These are phyloP conservation scores for Ajuga chamaepitys DNA, from an alignment of 257 asterid genomes.

Conservation along the genomic window DNA sequence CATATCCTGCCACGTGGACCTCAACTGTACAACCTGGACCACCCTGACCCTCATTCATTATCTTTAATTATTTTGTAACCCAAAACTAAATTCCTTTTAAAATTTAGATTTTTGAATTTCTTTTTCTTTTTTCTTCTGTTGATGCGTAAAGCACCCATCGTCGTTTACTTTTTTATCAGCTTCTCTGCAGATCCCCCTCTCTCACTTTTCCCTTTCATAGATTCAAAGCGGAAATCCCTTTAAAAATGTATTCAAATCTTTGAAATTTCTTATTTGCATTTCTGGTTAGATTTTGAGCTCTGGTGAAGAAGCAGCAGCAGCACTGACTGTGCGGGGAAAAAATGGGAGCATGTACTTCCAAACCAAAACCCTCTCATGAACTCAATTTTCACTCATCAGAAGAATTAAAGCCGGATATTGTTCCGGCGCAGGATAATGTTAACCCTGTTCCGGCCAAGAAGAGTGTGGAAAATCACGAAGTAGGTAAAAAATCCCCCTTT, in stretches of 20 bases:
- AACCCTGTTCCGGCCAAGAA: constrained; percentile 18
- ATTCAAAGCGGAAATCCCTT: constrained; percentile 16
- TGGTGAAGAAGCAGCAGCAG: background rate
- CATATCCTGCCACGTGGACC: constrained; percentile 29
- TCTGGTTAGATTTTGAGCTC: constrained; percentile 5
- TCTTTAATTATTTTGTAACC: constrained; percentile 16
- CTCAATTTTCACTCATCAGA: constrained; percentile 20
- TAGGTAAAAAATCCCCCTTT: constrained; percentile 65
- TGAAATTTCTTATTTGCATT: constrained; percentile 7
- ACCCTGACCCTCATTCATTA: constrained; percentile 22
- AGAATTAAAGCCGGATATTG: constrained; percentile 8
- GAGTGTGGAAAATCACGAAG: constrained; percentile 23
- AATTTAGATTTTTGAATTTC: constrained; percentile 1
- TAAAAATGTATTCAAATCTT: constrained; percentile 22
- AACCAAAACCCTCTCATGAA: constrained; percentile 50
- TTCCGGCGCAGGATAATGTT: constrained; percentile 11
- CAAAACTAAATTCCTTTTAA: background rate
- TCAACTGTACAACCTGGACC: constrained; percentile 30
- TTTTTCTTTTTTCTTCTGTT: background rate
- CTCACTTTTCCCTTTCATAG: background rate
- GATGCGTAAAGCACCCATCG: constrained; percentile 4
- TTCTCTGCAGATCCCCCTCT: constrained; percentile 20
- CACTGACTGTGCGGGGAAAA: background rate
- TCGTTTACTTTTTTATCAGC: constrained; percentile 25
- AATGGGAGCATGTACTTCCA: constrained; percentile 83